Conservation (phyloP, 768 basidiomycete genomes). For the Hysterangium stoloniferum region DNA sequence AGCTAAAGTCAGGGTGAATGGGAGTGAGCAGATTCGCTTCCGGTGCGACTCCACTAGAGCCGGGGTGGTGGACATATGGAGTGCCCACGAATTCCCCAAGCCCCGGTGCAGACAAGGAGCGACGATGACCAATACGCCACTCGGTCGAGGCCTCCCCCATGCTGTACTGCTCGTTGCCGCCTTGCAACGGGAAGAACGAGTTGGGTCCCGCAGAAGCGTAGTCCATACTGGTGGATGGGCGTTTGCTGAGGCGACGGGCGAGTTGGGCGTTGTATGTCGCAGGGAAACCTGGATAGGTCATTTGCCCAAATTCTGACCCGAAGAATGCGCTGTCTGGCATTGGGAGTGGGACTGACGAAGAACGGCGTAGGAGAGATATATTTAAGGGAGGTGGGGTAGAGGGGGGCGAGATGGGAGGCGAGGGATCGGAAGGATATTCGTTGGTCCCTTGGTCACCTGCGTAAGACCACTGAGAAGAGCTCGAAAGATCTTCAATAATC, state of each 20-base stretch:
- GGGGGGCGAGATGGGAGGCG: not conserved
- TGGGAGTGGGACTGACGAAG: slow-evolving; percentile 9
- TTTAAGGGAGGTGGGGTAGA: not conserved
- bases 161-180: not conserved
- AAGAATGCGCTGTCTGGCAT: not conserved
- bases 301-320: not conserved
- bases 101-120: slow-evolving; percentile 6
- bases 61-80: not conserved
- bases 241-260: slow-evolving; percentile 5
- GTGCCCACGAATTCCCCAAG: not conserved
- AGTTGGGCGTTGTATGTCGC: not conserved
- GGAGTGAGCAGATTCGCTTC: slow-evolving; percentile 2
- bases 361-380: not conserved
- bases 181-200: not conserved
- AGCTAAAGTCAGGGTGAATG: slow-evolving; percentile 6
- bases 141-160: not conserved
- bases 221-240: slow-evolving; percentile 11
- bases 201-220: not conserved
- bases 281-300: not conserved
- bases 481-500: not conserved
- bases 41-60: not conserved
- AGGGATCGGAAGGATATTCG: not conserved
- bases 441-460: not conserved
- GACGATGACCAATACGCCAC: slow-evolving; percentile 9
- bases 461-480: not conserved